Base-by-base conservation (phyloP, 371 early-diverging fungal genomes). In the Lichtheimia corymbifera region DNA sequence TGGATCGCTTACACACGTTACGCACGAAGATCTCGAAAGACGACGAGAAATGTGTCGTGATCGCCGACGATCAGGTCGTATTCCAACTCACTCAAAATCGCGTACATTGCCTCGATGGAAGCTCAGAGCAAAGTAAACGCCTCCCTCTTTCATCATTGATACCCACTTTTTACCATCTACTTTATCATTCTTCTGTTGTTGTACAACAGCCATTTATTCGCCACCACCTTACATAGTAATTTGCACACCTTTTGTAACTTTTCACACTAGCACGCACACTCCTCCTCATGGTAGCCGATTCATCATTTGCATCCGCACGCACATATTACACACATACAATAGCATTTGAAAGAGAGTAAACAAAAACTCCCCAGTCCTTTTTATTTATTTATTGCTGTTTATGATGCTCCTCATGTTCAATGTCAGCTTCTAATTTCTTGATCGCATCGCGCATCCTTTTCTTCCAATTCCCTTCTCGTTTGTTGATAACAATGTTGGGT, bases 21-120 rank as follows among this genome's bases (percentile, higher is more conserved):
- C 79, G 14, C 74, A 78, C 54, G 77, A 79, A 59, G 84, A 84
- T 40, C 67, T 84, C 50, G 81, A 82, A 54, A 65, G 77, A 22
- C 70, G 77, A 17, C 76, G 82, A 25, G 81, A 82, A 41, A 53
- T 71, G 22, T 82, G 82, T 63, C 66, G 79, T 28, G 70, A 70
- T 15, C 63, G 67, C 12, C 62, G 71, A 40, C 62, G 62, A 55
- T 59, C 62, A 51, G 62, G 72, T 9, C 65, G 63, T 13, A 28
- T 55, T 17, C 53, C 58, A 2, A 27, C 44, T 3, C 13, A 18
- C 44, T 13, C 50, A 41, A 54, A 62, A 58, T 58, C 59, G 18
- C 41, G 59, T 17, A 51, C 63, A n/a, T 17, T 54, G 30, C 61
- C 61, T 22, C 41, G 61, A 18, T 24, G 52, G 54, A 47, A 47